Conservation (phyloP, 2,329 filamentous ascomycete genomes). For the Fusarium sp. region DNA sequence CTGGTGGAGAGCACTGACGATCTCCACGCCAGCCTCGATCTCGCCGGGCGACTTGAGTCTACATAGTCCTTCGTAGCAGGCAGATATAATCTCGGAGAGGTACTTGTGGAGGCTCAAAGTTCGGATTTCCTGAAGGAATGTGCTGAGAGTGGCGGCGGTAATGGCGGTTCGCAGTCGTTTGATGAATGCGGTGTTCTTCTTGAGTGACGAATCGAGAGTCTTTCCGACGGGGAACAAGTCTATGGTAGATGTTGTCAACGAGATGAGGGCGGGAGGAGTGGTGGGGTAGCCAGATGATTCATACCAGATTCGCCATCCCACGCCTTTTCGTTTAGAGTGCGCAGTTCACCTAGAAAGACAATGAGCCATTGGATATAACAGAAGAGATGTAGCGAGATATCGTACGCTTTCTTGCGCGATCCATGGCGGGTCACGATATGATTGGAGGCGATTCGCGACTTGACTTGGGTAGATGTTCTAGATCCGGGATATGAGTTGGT, state of each 20-base stretch:
- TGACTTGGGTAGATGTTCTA: slow-evolving; percentile 37
- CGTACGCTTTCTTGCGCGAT: slow-evolving; percentile 74
- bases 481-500: slow-evolving; percentile 32
- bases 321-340: slow-evolving; percentile 85
- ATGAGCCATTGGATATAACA: slow-evolving; percentile 30
- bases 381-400: slow-evolving; percentile 17
- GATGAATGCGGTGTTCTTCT: slow-evolving; percentile 98
- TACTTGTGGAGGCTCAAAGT: slow-evolving; percentile 95
- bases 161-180: slow-evolving; percentile 94
- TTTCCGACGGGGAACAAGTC: slow-evolving; percentile 82
- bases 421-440: slow-evolving; percentile 63
- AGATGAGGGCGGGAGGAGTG: slow-evolving; percentile 27
- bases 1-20: slow-evolving; percentile 94
- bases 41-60: slow-evolving; percentile 93
- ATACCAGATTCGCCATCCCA: slow-evolving; percentile 91
- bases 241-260: slow-evolving; percentile 53
- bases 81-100: slow-evolving; percentile 95
- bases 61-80: slow-evolving; percentile 93
- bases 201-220: slow-evolving; percentile 92
- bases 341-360: slow-evolving; percentile 79
- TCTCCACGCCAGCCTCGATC: slow-evolving; percentile 90
- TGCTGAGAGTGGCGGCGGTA: slow-evolving; percentile 80
- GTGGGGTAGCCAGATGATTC: slow-evolving; percentile 42
- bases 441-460: slow-evolving; percentile 45
- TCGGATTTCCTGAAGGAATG: slow-evolving; percentile 90